Percentiles rank a stretch among this genome's conserved stretches.
Evolutionary conservation across 2,329 filamentous ascomycete species (phyloP).

Genomic region (Chlorencoelia australis): DNA sequence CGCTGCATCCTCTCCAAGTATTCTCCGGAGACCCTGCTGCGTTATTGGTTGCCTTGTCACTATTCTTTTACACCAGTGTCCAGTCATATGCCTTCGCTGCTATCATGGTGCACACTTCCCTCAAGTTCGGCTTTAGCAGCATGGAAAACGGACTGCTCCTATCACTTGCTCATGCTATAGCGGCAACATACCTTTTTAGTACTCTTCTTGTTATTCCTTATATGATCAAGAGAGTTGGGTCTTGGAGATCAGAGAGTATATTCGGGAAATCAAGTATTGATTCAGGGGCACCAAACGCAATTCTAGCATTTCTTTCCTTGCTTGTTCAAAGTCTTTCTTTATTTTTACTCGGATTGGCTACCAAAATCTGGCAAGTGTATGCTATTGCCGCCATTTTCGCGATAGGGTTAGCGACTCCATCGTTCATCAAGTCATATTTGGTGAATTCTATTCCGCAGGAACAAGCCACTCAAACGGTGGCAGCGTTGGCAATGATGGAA

Average conservation of each 20-base stretch:
- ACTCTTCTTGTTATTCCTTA: background rate
- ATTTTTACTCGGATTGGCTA: background rate
- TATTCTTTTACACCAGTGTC: conserved; percentile 1
- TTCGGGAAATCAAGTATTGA: background rate
- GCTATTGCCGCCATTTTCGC: background rate
- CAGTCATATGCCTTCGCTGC: conserved; percentile 5
- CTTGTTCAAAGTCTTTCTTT: background rate
- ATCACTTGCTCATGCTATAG: background rate
- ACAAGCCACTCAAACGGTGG: background rate
- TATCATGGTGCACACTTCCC: conserved; percentile 4
- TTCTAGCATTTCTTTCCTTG: background rate
- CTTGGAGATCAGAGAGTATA: no score
- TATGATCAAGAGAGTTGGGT: background rate
- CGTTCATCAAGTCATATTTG: conserved; percentile 5
- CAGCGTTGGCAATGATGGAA: conserved; percentile 4
- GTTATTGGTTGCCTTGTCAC: background rate
- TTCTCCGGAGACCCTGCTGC: background rate
- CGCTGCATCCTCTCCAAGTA: background rate
- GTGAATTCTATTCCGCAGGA: background rate
- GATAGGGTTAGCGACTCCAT: conserved; percentile 3
- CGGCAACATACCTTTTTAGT: conserved; percentile 1
- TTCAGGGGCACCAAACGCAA: background rate
- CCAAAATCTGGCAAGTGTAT: conserved; percentile 2
- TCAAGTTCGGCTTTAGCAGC: conserved; percentile 3
- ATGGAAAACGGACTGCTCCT: conserved; percentile 3